These are phyloP conservation scores for Salvia hispanica DNA, from an alignment of 257 asterid species.

Conservation along the genomic window DNA sequence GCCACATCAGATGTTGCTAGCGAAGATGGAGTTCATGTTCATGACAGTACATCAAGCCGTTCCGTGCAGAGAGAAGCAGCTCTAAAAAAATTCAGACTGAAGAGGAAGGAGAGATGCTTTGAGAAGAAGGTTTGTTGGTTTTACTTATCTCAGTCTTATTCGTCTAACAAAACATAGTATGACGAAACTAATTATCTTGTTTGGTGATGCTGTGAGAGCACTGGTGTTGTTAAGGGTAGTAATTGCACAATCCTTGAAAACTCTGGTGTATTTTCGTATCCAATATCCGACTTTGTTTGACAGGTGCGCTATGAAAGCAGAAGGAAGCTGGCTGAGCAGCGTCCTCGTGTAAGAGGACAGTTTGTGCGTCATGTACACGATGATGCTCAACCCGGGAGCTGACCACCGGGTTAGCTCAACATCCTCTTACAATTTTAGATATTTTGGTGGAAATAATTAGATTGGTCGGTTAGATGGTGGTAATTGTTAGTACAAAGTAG, in stretches of 20 bases:
- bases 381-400: conserved; percentile 48
- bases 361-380: conserved; percentile 67
- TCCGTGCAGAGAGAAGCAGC: conserved; percentile 78
- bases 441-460: too few species aligned
- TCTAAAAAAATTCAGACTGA: conserved; percentile 70
- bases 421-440: conserved; percentile 9
- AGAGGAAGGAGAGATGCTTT: conserved; percentile 89
- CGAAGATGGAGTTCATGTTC: conserved; percentile 48
- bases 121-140: conserved; percentile 73
- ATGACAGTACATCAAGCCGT: conserved; percentile 48
- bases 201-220: neutral
- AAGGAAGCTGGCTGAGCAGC: conserved; percentile 83
- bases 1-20: conserved; percentile 45
- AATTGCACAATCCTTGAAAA: neutral
- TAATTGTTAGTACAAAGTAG: neutral
- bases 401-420: conserved; percentile 34
- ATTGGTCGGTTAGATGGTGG: conserved; percentile 12
- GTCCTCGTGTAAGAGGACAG: conserved; percentile 88
- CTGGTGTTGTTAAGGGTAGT: neutral
- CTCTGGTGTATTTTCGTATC: neutral
- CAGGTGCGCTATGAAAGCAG: conserved; percentile 91
- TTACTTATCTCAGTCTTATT: conserved; percentile 24
- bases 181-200: too few species aligned
- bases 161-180: neutral
- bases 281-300: conserved; percentile 16